A percentile compares a stretch with the other conserved stretches of the same genome.
Evolutionary conservation across 176 grass and related monocot genomes (phyloP).

Genomic region (Olyra latifolia): DNA sequence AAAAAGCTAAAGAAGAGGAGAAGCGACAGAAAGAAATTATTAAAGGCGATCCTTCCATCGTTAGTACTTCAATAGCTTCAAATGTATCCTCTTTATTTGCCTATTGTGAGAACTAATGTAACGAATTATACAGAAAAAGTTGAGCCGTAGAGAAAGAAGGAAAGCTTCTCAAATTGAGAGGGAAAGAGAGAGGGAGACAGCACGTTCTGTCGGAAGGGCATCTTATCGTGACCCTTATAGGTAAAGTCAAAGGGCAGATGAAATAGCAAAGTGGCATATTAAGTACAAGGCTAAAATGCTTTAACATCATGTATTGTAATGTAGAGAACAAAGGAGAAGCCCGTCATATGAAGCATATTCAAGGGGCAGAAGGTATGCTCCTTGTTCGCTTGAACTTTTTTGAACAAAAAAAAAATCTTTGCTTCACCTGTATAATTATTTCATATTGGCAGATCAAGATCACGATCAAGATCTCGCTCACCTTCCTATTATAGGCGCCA

Average conservation of each 20-base stretch:
- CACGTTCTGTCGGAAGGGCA: constrained; percentile 63
- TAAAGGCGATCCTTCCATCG: constrained; percentile 91
- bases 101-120: constrained; percentile 33
- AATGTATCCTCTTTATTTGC: constrained; percentile 7
- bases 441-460: constrained; percentile 57
- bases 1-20: constrained; percentile 94
- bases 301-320: constrained; percentile 27
- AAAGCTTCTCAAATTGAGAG: constrained; percentile 95
- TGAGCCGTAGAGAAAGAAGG: constrained; percentile 97
- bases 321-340: constrained; percentile 85
- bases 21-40: constrained; percentile 90
- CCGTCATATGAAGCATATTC: constrained; percentile 98
- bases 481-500: constrained; percentile 79
- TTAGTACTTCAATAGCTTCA: constrained; percentile 45
- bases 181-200: constrained; percentile 75
- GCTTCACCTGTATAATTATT: constrained; percentile 21
- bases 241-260: constrained; percentile 32
- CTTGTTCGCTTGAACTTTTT: constrained; percentile 4
- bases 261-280: constrained; percentile 3
- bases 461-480: constrained; percentile 73
- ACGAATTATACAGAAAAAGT: constrained; percentile 68
- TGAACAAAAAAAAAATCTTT: background rate
- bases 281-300: background rate
- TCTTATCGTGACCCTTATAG: constrained; percentile 93
- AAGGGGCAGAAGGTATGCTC: constrained; percentile 66